phyloP scores from a whole-genome alignment of 371 early-diverging fungal genomes.

The Mortierella polycephala region DNA sequence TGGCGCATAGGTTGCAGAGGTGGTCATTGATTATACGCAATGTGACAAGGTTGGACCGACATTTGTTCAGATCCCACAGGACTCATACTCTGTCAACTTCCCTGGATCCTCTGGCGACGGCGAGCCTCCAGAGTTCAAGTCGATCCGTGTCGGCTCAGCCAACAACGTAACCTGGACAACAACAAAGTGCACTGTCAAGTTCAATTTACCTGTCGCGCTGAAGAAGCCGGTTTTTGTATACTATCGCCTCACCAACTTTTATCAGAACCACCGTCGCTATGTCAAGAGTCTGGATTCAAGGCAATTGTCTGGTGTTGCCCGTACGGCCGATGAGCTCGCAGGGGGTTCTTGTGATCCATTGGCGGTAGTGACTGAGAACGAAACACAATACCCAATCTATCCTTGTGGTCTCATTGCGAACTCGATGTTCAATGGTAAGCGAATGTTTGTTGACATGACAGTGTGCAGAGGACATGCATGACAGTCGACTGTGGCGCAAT shows the following conservation, averaged over 20 bases:
- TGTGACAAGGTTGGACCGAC: slow-evolving; percentile 64
- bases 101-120: slow-evolving; percentile 35
- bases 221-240: slow-evolving; percentile 89
- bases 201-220: slow-evolving; percentile 75
- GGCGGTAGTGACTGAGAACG: slow-evolving; percentile 28
- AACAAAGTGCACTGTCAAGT: slow-evolving; percentile 78
- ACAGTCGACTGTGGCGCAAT: neutral
- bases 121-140: slow-evolving; percentile 44
- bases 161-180: slow-evolving; percentile 42
- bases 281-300: slow-evolving; percentile 88
- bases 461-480: neutral
- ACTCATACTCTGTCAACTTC: slow-evolving; percentile 55
- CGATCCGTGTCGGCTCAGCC: slow-evolving; percentile 4
- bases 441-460: neutral
- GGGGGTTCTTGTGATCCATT: slow-evolving; percentile 34
- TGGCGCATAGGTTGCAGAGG: slow-evolving; percentile 70
- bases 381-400: slow-evolving; percentile 69
- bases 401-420: slow-evolving; percentile 99
- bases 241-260: slow-evolving; percentile 96
- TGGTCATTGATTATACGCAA: slow-evolving; percentile 91
- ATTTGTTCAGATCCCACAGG: slow-evolving; percentile 27
- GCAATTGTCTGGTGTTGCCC: slow-evolving; percentile 83
- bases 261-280: slow-evolving; percentile 97
- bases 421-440: slow-evolving; percentile 77
- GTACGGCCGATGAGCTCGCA: slow-evolving; percentile 38